These are phyloP conservation scores for Favolaschia claudopus DNA, from an alignment of 768 basidiomycete species.

Conservation along the genomic window DNA sequence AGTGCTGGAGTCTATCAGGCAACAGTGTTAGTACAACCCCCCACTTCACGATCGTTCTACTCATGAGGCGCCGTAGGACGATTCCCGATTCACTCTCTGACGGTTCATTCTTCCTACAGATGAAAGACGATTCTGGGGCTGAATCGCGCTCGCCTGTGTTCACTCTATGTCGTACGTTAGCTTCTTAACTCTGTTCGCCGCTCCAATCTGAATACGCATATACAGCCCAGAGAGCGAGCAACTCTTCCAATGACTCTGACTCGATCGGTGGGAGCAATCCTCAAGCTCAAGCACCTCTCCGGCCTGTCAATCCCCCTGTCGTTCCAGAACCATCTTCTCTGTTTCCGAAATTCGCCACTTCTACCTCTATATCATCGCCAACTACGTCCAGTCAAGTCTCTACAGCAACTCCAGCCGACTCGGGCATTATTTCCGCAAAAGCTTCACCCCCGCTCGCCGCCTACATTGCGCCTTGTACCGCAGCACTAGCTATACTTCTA, in stretches of 20 bases:
- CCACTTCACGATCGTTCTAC: too few relatives aligned
- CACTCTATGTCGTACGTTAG: conserved; percentile 16
- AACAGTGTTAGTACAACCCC: not conserved
- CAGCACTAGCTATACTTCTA: conserved; percentile 39
- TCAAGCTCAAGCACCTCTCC: conserved; percentile 24
- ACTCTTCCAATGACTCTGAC: not conserved
- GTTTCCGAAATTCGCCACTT: not conserved
- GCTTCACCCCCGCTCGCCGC: conserved; percentile 37
- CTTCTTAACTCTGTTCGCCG: not conserved
- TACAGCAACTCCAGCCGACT: conserved; percentile 3
- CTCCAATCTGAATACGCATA: not conserved
- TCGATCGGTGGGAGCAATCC: conserved; percentile 5
- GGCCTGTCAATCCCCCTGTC: not conserved
- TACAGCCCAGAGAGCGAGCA: not conserved
- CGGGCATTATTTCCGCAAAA: conserved; percentile 33
- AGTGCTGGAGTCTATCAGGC: conserved; percentile 13
- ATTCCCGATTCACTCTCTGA: conserved; percentile 1
- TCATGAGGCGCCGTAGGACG: not conserved
- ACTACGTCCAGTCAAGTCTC: not conserved
- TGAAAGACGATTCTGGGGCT: conserved; percentile 3
- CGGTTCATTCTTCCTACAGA: conserved; percentile 11
- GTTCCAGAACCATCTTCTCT: not conserved
- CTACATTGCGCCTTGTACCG: conserved; percentile 43
- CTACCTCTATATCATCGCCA: not conserved
- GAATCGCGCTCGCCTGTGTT: conserved; percentile 16